Evolutionary conservation across 2,329 filamentous ascomycete species (phyloP).

Genomic region (Beauveria medogensis): DNA sequence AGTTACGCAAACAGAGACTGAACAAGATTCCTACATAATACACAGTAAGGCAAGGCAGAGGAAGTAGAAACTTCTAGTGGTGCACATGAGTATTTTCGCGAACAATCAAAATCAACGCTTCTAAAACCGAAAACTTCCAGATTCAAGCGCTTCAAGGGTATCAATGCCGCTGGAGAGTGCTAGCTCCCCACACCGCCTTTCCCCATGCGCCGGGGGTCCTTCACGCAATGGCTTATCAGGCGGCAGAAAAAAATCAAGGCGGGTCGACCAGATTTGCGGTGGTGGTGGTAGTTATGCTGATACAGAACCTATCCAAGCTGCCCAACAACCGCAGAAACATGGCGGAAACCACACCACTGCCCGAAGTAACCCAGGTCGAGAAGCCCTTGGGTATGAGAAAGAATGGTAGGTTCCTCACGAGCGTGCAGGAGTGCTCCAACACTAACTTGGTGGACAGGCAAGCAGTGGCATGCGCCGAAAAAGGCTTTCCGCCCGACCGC

Average conservation of each 20-base stretch:
- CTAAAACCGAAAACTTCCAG: not conserved
- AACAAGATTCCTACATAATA: too few relatives aligned
- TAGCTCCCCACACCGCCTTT: not conserved
- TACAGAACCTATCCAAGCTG: not conserved
- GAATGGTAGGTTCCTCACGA: not conserved
- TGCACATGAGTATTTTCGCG: too few relatives aligned
- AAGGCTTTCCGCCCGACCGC: slow-evolving; percentile 77
- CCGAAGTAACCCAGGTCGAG: not conserved
- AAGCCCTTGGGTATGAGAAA: slow-evolving; percentile 12
- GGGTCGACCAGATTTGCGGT: not conserved
- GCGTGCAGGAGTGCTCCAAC: not conserved
- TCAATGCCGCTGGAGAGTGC: too few relatives aligned
- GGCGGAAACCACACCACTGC: not conserved
- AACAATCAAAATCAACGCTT: too few relatives aligned
- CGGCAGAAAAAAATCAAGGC: not conserved
- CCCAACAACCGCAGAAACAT: not conserved
- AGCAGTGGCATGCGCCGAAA: slow-evolving; percentile 84
- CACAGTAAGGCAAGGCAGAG: too few relatives aligned
- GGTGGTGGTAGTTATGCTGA: not conserved
- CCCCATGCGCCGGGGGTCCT: not conserved
- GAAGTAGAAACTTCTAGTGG: too few relatives aligned
- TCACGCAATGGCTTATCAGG: not conserved
- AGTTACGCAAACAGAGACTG: too few relatives aligned
- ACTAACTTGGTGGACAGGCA: slow-evolving; percentile 49
- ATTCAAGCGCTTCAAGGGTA: not conserved